A percentile compares a stretch with the other conserved stretches of the same genome.
Conservation (phyloP, 176 grass and related monocot species). For the Cocos nucifera region DNA sequence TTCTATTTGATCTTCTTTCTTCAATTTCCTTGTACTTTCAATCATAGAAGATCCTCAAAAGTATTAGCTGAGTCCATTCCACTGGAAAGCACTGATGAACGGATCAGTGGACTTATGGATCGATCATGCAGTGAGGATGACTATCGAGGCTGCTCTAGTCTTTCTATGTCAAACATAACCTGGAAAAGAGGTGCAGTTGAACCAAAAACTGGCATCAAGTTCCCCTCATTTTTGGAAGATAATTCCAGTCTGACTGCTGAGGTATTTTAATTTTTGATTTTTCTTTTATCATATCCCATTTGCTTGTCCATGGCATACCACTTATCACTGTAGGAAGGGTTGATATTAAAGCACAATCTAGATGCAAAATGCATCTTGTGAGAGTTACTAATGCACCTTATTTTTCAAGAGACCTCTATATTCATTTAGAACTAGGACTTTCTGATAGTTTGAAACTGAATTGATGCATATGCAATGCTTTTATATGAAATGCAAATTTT, state of each 20-base stretch:
- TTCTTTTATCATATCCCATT: not conserved
- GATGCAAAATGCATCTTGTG: not conserved
- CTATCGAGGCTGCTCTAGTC: conserved; percentile 28
- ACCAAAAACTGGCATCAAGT: conserved; percentile 95
- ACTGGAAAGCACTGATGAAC: conserved; percentile 25
- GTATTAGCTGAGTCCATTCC: conserved; percentile 53
- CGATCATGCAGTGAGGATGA: conserved; percentile 27
- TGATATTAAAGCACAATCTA: too few species aligned
- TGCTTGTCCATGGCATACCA: too few species aligned
- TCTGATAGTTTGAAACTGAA: too few species aligned
- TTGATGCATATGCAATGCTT: too few species aligned
- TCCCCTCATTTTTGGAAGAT: conserved; percentile 71
- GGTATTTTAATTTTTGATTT: conserved; percentile 18
- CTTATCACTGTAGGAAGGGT: too few species aligned
- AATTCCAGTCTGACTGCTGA: conserved; percentile 39
- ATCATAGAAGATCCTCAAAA: conserved; percentile 60
- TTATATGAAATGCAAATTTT: too few species aligned
- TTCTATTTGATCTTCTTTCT: conserved; percentile 11
- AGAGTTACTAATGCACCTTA: conserved; percentile 1
- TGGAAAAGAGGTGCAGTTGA: conserved; percentile 70
- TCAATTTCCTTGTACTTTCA: conserved; percentile 17
- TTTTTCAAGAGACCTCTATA: too few species aligned
- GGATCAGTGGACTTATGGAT: conserved; percentile 15
- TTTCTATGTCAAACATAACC: conserved; percentile 44
- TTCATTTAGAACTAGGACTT: too few species aligned